Conservation (phyloP, 2,329 filamentous ascomycete genomes). For the Alternaria ventricosa region DNA sequence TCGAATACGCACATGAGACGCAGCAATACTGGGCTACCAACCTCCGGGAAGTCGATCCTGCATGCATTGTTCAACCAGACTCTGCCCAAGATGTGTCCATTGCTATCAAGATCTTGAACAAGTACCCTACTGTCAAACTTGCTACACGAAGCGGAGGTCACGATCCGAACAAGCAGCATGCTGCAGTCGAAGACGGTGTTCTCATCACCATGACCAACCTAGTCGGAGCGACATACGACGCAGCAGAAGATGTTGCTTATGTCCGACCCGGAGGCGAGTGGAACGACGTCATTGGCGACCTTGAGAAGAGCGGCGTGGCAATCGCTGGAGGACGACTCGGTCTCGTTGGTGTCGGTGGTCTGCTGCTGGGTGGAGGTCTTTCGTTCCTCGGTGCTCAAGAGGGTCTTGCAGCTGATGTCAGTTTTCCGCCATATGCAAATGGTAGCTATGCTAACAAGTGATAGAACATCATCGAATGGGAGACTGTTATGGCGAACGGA, state of each 20-base stretch:
- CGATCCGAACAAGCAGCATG: slow-evolving; percentile 46
- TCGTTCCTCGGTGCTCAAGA: slow-evolving; percentile 34
- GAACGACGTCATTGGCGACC: slow-evolving; percentile 47
- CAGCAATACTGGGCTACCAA: slow-evolving; percentile 31
- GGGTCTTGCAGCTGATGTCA: slow-evolving; percentile 35
- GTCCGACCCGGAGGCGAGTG: slow-evolving; percentile 51
- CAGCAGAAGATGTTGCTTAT: slow-evolving; percentile 42
- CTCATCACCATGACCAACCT: slow-evolving; percentile 47
- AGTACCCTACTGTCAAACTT: slow-evolving; percentile 29
- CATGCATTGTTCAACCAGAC: slow-evolving; percentile 33
- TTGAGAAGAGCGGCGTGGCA: slow-evolving; percentile 46
- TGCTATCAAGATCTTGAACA: slow-evolving; percentile 32
- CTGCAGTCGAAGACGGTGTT: slow-evolving; percentile 47
- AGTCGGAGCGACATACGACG: slow-evolving; percentile 45
- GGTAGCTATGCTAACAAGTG: background rate
- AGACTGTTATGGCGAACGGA: slow-evolving; percentile 41
- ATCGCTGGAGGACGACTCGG: slow-evolving; percentile 39
- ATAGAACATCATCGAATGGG: slow-evolving; percentile 42
- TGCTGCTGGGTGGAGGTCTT: slow-evolving; percentile 27
- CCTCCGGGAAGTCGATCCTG: slow-evolving; percentile 26
- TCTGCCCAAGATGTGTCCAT: slow-evolving; percentile 31
- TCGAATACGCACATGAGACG: slow-evolving; percentile 26
- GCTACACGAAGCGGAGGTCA: slow-evolving; percentile 46
- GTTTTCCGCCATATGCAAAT: background rate
- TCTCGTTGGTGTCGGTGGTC: slow-evolving; percentile 31